Base-by-base conservation (phyloP, 2,329 filamentous ascomycete genomes). In the Pestalotiopsis sp. region DNA sequence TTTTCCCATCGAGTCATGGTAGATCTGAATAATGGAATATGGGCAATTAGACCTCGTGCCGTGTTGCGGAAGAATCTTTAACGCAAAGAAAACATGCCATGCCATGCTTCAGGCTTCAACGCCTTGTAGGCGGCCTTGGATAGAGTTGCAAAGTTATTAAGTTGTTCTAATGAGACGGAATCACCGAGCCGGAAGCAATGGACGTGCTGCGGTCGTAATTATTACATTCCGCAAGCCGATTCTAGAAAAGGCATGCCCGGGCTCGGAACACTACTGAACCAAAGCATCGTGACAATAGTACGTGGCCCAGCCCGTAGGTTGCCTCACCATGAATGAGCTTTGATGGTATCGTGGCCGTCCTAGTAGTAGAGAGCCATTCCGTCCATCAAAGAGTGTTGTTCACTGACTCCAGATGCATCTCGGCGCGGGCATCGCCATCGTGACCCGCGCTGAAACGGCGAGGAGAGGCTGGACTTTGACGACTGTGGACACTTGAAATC, bases 401-500 rank as follows among this genome's bases (percentile, higher is more conserved):
- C 62, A 20, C 31, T 62, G 17, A 17, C 41, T 31, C 39, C 20
- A 49, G 23, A 39, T 64, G 41, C 62, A 36, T 36, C 31, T 36
- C 31, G 38, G 25, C 23, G 62, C n/a, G 59, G 11, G 36, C 61
- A n/a, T 36, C 38, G 25, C n/a, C 27, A 62, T 36, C 38, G 59
- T 62, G 13, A 38, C 39, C 62, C 4, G 39, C 49, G 45, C 63
- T 65, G 45, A 57, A 65, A 65, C 45, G 25, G 23, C 23, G 23
- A 36, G 14, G 20, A 55, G 63, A 57, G 63, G 49, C 63, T 55
- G 41, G 41, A 57, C 49, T 58, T 65, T 58, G 52, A 17, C 63
- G 39, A 65, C 63, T 27, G 63, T 65, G 63, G 63, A 58, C 36
- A 65, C 63, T 55, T 55, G 41, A 55, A 55, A 36, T 36, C 63